Base-by-base conservation (phyloP, 176 grass and related monocot species). In the Triticum dicoccoides region DNA sequence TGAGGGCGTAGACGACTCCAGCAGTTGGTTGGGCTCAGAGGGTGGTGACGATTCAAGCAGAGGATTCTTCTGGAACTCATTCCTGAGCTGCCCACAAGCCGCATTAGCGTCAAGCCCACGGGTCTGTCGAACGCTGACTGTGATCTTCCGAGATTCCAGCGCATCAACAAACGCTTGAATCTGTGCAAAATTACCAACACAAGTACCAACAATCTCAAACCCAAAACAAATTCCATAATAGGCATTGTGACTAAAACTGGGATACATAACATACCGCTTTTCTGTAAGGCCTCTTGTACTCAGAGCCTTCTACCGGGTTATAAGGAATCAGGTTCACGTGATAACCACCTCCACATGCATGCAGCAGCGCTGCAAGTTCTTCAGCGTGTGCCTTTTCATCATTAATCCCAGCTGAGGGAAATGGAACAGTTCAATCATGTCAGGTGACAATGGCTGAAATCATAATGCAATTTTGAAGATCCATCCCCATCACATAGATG, bases 271-370 rank as follows among this genome's bases (percentile, higher is more conserved):
- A 21, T 94, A 98, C 97, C 81, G 80, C 88, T 92, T 98, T 98
- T 82, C 88, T 96, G 61, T 98, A 98, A 8, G 97, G 97, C 69
- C 97, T 96, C 88, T 91, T 89, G 86, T 94, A 98, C 45, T 94
- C 97, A 39, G 96, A 98, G 23, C 88, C 94, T 91, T 96, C 87
- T 61, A 98, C 92, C 12, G 94, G 97, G 83, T 98, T 98, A 77
- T 92, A 98, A 49, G 96, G 96, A 62, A 98, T 98, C 77, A 98
- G 62, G 76, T 98, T 98, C 70, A 98, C 96, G 65, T 98, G 96
- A 86, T 96, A 96, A 62, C 96, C 92, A 17, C 92, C 71, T 25
- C 96, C 96, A 61, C 85, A 94, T 5, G 39, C 61, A 71, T 69
- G 87, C 66, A 98, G 84, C 51, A 98, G 52, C 41, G 88, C 84